Evolutionary conservation across 2,329 filamentous ascomycete genomes (phyloP).

Genomic region (Trichoderma sp.): DNA sequence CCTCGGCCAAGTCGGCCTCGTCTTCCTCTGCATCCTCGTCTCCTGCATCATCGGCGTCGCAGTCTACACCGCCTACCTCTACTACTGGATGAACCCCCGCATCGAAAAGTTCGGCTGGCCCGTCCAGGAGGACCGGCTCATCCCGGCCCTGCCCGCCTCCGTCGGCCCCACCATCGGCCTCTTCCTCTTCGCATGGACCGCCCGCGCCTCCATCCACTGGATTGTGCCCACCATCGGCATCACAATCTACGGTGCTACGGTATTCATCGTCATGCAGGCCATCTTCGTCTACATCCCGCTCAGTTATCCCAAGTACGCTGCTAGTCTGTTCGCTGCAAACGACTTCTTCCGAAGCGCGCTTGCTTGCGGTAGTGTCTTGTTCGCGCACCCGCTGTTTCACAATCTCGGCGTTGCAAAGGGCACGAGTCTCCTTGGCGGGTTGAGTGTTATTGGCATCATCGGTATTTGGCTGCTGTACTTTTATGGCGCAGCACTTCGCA

Average conservation of each 20-base stretch:
- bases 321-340: conserved; percentile 59
- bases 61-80: conserved; percentile 51
- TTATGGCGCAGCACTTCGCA: conserved; percentile 53
- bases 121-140: conserved; percentile 52
- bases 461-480: conserved; percentile 61
- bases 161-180: conserved; percentile 57
- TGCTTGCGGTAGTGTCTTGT: conserved; percentile 59
- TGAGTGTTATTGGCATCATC: conserved; percentile 53
- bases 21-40: conserved; percentile 61
- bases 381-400: conserved; percentile 57
- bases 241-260: conserved; percentile 50
- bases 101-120: conserved; percentile 49
- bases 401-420: conserved; percentile 60
- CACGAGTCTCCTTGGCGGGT: conserved; percentile 54
- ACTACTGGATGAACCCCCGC: conserved; percentile 51
- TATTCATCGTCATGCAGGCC: conserved; percentile 58
- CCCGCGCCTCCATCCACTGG: conserved; percentile 51
- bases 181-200: conserved; percentile 61
- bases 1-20: conserved; percentile 55
- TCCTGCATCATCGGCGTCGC: conserved; percentile 52
- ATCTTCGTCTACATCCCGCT: conserved; percentile 60
- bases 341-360: conserved; percentile 58
- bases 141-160: conserved; percentile 53
- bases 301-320: conserved; percentile 55
- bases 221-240: conserved; percentile 58